Base-by-base conservation (phyloP, 2,329 filamentous ascomycete genomes). In the Ceratocystiopsis brevicomis region DNA sequence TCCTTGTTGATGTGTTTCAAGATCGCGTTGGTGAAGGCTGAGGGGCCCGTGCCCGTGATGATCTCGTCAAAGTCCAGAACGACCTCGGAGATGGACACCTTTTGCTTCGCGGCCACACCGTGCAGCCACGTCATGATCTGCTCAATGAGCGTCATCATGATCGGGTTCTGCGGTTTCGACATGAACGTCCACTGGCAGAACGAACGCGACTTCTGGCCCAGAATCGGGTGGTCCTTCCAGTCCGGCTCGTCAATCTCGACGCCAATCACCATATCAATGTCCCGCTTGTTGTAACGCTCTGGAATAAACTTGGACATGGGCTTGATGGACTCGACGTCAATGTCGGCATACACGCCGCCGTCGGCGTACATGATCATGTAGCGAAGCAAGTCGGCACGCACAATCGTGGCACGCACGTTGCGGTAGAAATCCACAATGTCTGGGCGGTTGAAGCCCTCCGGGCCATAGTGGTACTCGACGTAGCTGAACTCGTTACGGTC, bases 121-220 rank as follows among this genome's bases (percentile, higher is more conserved):
- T 71, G 67, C 41, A 82, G 63, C 78, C 77, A 81, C 1, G 60
- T 54, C 57, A 81, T 69, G 54, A 82, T 81, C 52, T 77, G 72
- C 54, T 81, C 75, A 39, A 82, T 69, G 4, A 83, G 64, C 32
- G 63, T 61, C 56, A 81, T 63, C 75, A 83, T 81, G 44, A 82
- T 74, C 1, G 76, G 75, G 21, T 76, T 67, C 16, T 66, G 62
- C 1, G 78, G 76, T 53, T 81, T 79, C 51, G 71, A 71, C 62
- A 80, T 77, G 52, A 82, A 80, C 0, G 78, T 82, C 78, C 78
- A 83, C 53, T 82, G 78, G 55, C 78, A 82, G 55, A 83, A 82
- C 0, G 77, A 82, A 50, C 67, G 64, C 35, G 72, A 81, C 58
- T 82, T 82, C 40, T 66, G 67, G 14, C 78, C 78, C 0, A 82